Evolutionary conservation across 108 stramenopile species (phyloP), one percentile per base, ranked within the genome.

Genomic region (Cyclotella distinguenda): DNA sequence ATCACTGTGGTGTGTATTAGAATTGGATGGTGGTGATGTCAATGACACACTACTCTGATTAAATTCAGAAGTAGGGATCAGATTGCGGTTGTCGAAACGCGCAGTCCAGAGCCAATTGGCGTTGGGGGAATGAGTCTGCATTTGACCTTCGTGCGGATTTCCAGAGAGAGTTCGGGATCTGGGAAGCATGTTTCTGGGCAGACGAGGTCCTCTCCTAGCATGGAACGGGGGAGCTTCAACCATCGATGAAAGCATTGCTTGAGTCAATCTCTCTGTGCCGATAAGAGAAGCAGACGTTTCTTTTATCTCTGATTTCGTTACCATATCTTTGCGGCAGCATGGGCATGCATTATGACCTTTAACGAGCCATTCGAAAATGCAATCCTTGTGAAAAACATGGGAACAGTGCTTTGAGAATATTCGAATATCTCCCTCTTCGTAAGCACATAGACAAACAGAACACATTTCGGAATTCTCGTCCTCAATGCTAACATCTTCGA

Each of bases 341-440:
- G 75, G 75, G 21, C 75, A 77, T 71, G 65, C 70, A 35, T 74
- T 45, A 16, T 72, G 70, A 22, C 70, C 63, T 28, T 67, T 65
- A 12, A 72, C 64, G 2, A 77, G 50, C 75, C 75, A 77, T 55
- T 77, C 75, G 34, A 77, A 66, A 30, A 77, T 57, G 26, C 75
- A 77, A 3, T 77, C 70, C 57, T 72, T 77, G 53, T 77, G 75
- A 52, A 77, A 77, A 3, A 66, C 47, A 21, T 77, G 75, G 10
- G 75, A 56, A 28, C 75, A 77, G 25, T 53, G 51, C 57, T 74
- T 74, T 2, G 59, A 60, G 40, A 74, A 66, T 6, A 74, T 65
- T 5, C 73, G 33, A 22, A 66, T 34, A 30, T 74, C 73, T 45
- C 73, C 73, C 50, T 66, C 65, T 48, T 74, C 51, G 54, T 74